A percentile compares a stretch with the other conserved stretches of the same genome.
phyloP scores from a whole-genome alignment of 2,329 filamentous ascomycete genomes.

The Neurospora sp. region DNA sequence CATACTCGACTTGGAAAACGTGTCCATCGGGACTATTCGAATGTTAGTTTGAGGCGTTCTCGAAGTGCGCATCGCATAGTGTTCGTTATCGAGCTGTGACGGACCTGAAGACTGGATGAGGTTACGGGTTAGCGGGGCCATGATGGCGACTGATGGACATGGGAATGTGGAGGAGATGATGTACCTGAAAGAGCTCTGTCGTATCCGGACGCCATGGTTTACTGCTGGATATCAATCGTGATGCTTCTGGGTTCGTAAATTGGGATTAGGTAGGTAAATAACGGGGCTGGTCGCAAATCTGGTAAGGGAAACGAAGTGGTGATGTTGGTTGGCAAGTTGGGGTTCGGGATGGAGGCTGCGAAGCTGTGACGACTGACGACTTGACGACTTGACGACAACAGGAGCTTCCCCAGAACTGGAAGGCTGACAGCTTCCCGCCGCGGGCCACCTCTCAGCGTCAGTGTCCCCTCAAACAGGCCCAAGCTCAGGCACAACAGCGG shows the following conservation, averaged over 20 bases:
- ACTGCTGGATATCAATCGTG: background rate
- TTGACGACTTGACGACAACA: background rate
- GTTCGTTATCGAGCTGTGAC: slow-evolving; percentile 17
- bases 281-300: background rate
- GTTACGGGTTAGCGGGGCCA: slow-evolving; percentile 31
- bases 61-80: background rate
- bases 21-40: slow-evolving; percentile 82
- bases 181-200: slow-evolving; percentile 97
- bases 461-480: background rate
- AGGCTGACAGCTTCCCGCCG: slow-evolving; percentile 11
- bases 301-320: background rate
- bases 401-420: slow-evolving; percentile 8
- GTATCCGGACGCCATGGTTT: slow-evolving; percentile 80
- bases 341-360: slow-evolving; percentile 15
- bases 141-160: slow-evolving; percentile 8
- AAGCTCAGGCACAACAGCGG: background rate
- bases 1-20: slow-evolving; percentile 99
- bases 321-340: slow-evolving; percentile 1
- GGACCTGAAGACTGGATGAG: slow-evolving; percentile 70
- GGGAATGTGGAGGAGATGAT: slow-evolving; percentile 25
- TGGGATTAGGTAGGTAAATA: background rate
- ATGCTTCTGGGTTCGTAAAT: background rate
- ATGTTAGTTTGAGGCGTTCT: slow-evolving; percentile 31
- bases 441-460: background rate
- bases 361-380: slow-evolving; percentile 17